Percentiles rank a stretch among this genome's conserved stretches.
Evolutionary conservation across 2,329 filamentous ascomycete genomes (phyloP).

Genomic region (Phyllosticta paracitricarpa): DNA sequence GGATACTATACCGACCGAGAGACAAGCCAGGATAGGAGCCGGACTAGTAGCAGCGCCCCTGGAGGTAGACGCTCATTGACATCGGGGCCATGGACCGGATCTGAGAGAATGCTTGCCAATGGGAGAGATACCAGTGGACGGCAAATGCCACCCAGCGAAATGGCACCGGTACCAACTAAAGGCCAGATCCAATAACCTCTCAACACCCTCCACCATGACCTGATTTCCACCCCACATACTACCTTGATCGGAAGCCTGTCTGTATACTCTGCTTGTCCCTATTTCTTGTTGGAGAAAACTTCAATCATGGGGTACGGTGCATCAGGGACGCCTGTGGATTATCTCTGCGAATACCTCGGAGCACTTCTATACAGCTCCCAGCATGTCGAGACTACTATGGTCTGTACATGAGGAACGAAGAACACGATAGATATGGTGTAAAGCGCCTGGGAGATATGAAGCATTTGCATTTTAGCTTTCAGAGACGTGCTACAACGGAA

Average conservation of each 20-base stretch:
- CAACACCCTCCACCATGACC: neutral
- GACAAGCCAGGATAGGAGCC: neutral
- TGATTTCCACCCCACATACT: neutral
- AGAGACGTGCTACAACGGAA: neutral
- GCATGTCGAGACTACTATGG: neutral
- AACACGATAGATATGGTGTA: neutral
- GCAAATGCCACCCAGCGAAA: constrained; percentile 33
- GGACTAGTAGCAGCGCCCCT: constrained; percentile 14
- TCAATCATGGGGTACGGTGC: neutral
- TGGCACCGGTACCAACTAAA: neutral
- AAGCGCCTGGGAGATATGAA: neutral
- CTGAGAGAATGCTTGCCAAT: constrained; percentile 16
- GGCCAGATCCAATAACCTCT: neutral
- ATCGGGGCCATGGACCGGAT: constrained; percentile 12
- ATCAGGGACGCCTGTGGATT: neutral
- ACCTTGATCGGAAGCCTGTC: neutral
- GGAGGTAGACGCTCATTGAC: constrained; percentile 16
- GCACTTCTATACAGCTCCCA: neutral
- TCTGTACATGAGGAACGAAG: neutral
- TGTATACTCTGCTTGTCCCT: neutral
- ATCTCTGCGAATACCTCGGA: neutral
- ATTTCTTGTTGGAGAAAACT: neutral
- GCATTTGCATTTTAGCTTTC: neutral
- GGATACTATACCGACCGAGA: constrained; percentile 20
- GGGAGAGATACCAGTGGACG: constrained; percentile 31